Percentiles rank a stretch among this genome's conserved stretches.
phyloP scores from a whole-genome alignment of 192 early-diverging fungal genomes.

The Powellomyces hirtus region DNA sequence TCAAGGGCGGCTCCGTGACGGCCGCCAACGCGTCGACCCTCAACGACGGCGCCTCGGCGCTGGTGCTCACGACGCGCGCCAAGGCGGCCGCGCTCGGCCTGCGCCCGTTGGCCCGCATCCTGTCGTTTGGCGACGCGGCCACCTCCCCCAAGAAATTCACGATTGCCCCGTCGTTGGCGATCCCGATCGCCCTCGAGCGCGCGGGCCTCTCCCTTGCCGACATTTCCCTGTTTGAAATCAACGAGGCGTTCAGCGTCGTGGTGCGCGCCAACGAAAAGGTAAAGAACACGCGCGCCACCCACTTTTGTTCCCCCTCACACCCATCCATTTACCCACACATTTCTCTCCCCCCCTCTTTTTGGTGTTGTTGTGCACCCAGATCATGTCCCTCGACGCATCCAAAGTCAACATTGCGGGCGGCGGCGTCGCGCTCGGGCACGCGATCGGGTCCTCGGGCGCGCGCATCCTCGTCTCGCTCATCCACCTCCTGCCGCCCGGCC shows the following conservation, averaged over 20 bases:
- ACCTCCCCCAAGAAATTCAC: constrained; percentile 89
- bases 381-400: constrained; percentile 68
- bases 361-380: constrained; percentile 39
- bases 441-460: constrained; percentile 86
- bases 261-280: constrained; percentile 82
- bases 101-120: constrained; percentile 83
- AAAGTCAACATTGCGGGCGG: constrained; percentile 93
- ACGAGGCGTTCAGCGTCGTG: constrained; percentile 97
- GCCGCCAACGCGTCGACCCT: constrained; percentile 94
- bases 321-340: background rate
- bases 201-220: constrained; percentile 80
- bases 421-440: constrained; percentile 92
- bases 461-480: constrained; percentile 83
- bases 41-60: constrained; percentile 93
- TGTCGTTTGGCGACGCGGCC: constrained; percentile 90
- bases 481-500: constrained; percentile 65
- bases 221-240: constrained; percentile 92
- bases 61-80: constrained; percentile 77
- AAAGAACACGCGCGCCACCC: too few species aligned
- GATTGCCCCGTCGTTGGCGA: constrained; percentile 88
- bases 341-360: background rate
- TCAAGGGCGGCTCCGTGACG: constrained; percentile 88
- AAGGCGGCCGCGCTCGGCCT: constrained; percentile 73
- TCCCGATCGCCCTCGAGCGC: constrained; percentile 88
- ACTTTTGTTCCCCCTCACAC: background rate